Conservation (phyloP, 176 grass and related monocot species). For the Melocanna baccifera region DNA sequence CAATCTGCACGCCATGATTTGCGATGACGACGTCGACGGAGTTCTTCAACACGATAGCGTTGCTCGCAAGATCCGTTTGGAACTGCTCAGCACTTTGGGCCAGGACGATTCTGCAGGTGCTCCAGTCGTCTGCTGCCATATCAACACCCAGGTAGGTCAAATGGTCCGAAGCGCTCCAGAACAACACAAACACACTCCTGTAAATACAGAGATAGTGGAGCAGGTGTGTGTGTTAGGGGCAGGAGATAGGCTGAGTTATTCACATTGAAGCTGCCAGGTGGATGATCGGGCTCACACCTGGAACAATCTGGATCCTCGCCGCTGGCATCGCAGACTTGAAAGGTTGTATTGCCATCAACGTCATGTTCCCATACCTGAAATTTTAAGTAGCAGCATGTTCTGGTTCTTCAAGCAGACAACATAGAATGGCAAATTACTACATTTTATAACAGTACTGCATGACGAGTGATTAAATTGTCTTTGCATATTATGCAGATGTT, state of each 20-base stretch:
- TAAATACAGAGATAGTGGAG: background rate
- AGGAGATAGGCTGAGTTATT: background rate
- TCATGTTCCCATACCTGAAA: slow-evolving; percentile 45
- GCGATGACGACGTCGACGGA: background rate
- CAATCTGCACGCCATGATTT: background rate
- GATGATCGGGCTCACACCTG: slow-evolving; percentile 13
- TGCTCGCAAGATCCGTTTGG: background rate
- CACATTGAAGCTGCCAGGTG: background rate
- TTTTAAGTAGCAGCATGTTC: background rate
- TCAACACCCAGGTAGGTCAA: slow-evolving; percentile 40
- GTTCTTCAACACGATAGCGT: background rate
- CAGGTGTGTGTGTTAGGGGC: background rate
- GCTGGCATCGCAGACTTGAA: slow-evolving; percentile 36
- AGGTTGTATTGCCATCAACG: slow-evolving; percentile 32
- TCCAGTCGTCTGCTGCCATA: slow-evolving; percentile 40
- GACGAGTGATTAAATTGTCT: background rate
- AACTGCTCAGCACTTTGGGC: background rate
- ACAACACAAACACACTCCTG: slow-evolving; percentile 40
- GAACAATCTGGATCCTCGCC: slow-evolving; percentile 48
- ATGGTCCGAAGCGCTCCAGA: slow-evolving; percentile 34
- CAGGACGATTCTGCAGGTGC: slow-evolving; percentile 49
- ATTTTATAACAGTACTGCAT: slow-evolving; percentile 9
- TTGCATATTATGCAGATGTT: background rate
- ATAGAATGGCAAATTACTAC: background rate
- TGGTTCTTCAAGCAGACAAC: background rate